Conservation (phyloP, 2,329 filamentous ascomycete species). For the Ilyonectria mors-panacis region DNA sequence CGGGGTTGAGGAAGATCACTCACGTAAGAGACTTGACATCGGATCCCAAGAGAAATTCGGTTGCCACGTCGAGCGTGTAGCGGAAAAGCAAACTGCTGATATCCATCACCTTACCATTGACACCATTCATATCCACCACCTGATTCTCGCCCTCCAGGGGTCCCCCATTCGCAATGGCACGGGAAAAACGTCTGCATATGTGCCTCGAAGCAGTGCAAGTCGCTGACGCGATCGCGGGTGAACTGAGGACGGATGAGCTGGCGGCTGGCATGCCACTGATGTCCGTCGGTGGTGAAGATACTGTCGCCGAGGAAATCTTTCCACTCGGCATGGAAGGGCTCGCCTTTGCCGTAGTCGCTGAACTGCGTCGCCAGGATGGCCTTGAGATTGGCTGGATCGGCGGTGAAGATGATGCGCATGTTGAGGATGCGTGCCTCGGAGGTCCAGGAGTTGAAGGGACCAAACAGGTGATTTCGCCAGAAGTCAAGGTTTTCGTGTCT, state of each 20-base stretch:
- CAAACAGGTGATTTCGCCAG: slow-evolving; percentile 70
- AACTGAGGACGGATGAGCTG: slow-evolving; percentile 90
- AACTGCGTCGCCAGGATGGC: slow-evolving; percentile 92
- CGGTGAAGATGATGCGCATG: slow-evolving; percentile 79
- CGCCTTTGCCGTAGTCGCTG: slow-evolving; percentile 84
- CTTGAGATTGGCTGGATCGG: slow-evolving; percentile 92
- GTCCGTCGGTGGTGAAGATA: slow-evolving; percentile 86
- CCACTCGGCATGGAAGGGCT: slow-evolving; percentile 82
- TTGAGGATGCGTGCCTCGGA: slow-evolving; percentile 71
- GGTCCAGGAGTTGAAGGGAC: slow-evolving; percentile 65
- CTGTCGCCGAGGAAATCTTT: slow-evolving; percentile 80
- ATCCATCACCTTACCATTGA: slow-evolving; percentile 76
- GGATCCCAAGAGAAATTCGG: slow-evolving; percentile 87
- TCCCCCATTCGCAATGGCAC: slow-evolving; percentile 73
- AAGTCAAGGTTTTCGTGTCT: slow-evolving; percentile 71
- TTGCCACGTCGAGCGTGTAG: slow-evolving; percentile 88
- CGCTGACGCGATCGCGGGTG: slow-evolving; percentile 85
- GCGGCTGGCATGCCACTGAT: slow-evolving; percentile 84
- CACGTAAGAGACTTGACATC: slow-evolving; percentile 76
- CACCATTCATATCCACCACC: slow-evolving; percentile 72
- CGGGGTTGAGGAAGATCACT: slow-evolving; percentile 21
- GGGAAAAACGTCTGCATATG: slow-evolving; percentile 83
- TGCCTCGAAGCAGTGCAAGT: slow-evolving; percentile 84
- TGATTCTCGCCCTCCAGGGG: slow-evolving; percentile 73
- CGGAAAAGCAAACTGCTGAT: slow-evolving; percentile 85